phyloP scores from a whole-genome alignment of 345 rosid genomes.

The Mangifera indica region DNA sequence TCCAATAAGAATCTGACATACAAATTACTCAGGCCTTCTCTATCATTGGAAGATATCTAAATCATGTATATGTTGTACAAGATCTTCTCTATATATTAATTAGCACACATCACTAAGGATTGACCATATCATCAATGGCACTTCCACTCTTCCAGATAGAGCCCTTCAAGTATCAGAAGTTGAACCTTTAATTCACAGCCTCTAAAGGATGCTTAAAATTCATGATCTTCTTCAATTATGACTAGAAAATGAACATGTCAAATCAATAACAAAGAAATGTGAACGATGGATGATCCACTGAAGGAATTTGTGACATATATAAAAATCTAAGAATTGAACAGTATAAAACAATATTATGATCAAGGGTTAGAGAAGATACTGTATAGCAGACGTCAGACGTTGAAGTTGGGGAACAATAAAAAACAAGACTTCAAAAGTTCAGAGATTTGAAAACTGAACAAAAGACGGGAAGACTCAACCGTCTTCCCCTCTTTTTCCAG shows the following conservation, averaged over 20 bases:
- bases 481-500: no score
- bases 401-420: no score
- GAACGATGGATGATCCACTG: neutral
- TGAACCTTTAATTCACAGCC: neutral
- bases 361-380: no score
- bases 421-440: no score
- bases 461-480: no score
- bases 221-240: neutral
- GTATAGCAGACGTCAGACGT: no score
- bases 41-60: neutral
- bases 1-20: neutral
- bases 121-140: conserved; percentile 1
- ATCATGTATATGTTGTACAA: neutral
- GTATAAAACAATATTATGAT: neutral
- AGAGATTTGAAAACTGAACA: no score
- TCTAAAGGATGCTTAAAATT: neutral
- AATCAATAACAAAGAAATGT: neutral
- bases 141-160: neutral
- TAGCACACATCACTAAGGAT: neutral
- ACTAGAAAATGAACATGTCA: neutral
- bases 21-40: neutral
- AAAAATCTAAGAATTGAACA: neutral
- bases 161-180: neutral
- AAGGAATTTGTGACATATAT: neutral
- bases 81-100: neutral